Evolutionary conservation across 306 rosid species (phyloP).

Genomic region (Dryas alaskensis): DNA sequence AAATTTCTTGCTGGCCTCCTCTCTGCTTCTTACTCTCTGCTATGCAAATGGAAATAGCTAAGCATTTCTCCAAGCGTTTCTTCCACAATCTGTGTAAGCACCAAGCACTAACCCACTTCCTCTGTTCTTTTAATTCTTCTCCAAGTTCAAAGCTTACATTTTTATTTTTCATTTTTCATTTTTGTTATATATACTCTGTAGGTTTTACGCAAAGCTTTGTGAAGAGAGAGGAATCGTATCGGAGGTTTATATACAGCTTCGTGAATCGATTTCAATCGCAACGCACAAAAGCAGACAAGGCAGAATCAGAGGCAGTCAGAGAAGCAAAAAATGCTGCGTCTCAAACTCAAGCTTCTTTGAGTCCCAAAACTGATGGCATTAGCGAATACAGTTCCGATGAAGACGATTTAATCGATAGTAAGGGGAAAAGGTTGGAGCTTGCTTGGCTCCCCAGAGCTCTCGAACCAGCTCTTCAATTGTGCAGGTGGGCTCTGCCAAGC

Average conservation of each 20-base stretch:
- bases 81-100: conserved; percentile 26
- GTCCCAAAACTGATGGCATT: conserved; percentile 34
- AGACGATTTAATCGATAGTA: conserved; percentile 47
- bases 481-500: conserved; percentile 74
- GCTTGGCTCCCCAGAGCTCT: conserved; percentile 88
- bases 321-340: conserved; percentile 29
- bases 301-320: conserved; percentile 36
- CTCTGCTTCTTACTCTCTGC: not conserved
- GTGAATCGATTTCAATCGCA: conserved; percentile 50
- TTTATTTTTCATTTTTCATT: not conserved
- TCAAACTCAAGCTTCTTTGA: conserved; percentile 32
- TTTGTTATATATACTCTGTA: conserved; percentile 15
- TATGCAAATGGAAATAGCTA: conserved; percentile 26
- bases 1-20: not conserved
- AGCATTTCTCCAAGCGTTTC: conserved; percentile 21
- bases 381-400: conserved; percentile 38
- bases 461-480: conserved; percentile 85
- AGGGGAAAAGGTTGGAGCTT: conserved; percentile 61
- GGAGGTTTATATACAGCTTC: conserved; percentile 36
- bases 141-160: not conserved
- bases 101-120: not conserved
- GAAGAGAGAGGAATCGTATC: conserved; percentile 44
- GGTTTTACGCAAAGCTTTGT: conserved; percentile 39
- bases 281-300: conserved; percentile 50
- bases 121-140: not conserved